These are phyloP conservation scores for Tetraselmis chui DNA, from an alignment of 139 green algal genomes.

Conservation along the genomic window DNA sequence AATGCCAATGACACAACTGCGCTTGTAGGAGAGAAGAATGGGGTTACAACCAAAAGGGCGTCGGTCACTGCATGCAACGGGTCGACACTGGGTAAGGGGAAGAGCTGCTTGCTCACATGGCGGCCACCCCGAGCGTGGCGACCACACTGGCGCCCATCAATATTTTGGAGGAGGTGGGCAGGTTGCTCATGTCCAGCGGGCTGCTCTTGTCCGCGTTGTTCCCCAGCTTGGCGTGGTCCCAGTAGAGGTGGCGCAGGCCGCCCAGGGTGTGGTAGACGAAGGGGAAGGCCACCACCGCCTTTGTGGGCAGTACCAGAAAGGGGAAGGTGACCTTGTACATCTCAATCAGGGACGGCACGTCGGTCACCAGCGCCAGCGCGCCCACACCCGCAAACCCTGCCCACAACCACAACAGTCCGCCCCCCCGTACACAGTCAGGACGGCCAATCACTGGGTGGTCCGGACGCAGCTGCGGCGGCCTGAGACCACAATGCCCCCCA, in stretches of 20 bases:
- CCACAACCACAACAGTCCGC: too few species aligned
- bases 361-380: conserved; percentile 58
- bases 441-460: too few species aligned
- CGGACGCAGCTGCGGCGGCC: too few species aligned
- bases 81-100: too few species aligned
- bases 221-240: conserved; percentile 74
- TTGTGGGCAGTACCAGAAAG: conserved; percentile 61
- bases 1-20: too few species aligned
- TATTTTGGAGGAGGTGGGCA: conserved; percentile 45
- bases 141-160: conserved; percentile 42
- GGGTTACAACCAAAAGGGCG: too few species aligned
- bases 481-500: too few species aligned
- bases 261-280: conserved; percentile 89
- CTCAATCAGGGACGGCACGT: conserved; percentile 52
- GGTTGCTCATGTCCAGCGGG: conserved; percentile 55
- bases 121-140: conserved; percentile 16
- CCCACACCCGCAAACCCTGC: conserved; percentile 56
- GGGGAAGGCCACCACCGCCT: conserved; percentile 65
- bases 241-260: conserved; percentile 74
- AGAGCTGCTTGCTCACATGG: too few species aligned
- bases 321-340: conserved; percentile 44
- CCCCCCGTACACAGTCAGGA: too few species aligned
- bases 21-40: too few species aligned
- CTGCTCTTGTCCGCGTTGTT: conserved; percentile 61
- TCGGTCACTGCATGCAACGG: too few species aligned